Base-by-base conservation (phyloP, 139 green algal genomes). In the Chlorella sp. region DNA sequence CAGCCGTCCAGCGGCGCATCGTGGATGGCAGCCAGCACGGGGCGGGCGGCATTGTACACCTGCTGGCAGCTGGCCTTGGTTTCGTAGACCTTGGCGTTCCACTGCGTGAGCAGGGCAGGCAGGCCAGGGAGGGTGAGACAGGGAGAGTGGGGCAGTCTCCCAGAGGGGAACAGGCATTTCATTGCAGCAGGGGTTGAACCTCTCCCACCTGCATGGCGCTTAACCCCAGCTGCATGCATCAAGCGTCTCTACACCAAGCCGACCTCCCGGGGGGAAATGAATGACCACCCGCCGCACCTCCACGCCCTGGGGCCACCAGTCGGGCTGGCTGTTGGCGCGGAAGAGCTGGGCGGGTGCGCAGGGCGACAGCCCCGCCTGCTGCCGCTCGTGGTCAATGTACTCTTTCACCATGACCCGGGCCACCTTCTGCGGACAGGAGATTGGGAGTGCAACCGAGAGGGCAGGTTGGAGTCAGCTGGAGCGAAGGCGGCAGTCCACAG, bases 21-120 rank as follows among this genome's bases (percentile, higher is more conserved):
- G 74, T 86, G 63, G 39, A 88, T 88, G 63, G 75, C 76, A 2
- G 75, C 41, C 34, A 88, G 62, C 36, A 88, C 78, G 30, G 62
- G 60, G 13, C 78, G 72, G 41, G 78, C 65, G 34, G 79, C 79
- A 21, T 41, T 38, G 26, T 86, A 88, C 25, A 88, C 47, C 25
- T 32, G 21, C 18, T 70, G 32, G 41, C 64, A 62, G 21, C 28
- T 34, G 26, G 73, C 64, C 44, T 75, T 81, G n/a, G 70, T 88
- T 2, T 88, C 84, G 38, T 74, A 80, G 4, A 67, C 56, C 34
- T 81, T 81, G 74, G 74, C 44, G 32, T 12, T 13, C 74, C 74
- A 81, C 74, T 81, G 74, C 55, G 30, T n/a, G n/a, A 5, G 55
- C 12, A 26, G 70, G 32, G 70, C 25, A 60, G 51, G 39, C 23